phyloP scores from a whole-genome alignment of 768 basidiomycete genomes.

The Rhizopogon salebrosus region DNA sequence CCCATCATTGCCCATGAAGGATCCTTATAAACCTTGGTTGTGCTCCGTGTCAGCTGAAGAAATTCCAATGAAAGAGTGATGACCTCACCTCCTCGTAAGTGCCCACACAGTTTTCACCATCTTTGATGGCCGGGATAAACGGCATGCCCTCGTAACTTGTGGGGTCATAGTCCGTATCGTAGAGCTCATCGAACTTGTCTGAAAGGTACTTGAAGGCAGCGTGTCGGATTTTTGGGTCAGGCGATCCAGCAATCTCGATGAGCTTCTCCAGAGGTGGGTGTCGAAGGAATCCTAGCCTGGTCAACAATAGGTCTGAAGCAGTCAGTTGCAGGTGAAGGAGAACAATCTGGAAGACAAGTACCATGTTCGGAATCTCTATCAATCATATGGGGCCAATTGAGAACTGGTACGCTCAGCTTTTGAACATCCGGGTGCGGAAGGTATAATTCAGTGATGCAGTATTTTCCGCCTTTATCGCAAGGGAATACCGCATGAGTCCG shows the following conservation, averaged over 20 bases:
- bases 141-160: constrained; percentile 45
- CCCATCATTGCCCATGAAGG: constrained; percentile 63
- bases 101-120: constrained; percentile 44
- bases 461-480: neutral
- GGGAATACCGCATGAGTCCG: constrained; percentile 2
- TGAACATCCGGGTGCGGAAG: constrained; percentile 70
- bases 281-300: constrained; percentile 52
- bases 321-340: constrained; percentile 2
- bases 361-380: neutral
- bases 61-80: neutral
- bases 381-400: constrained; percentile 57
- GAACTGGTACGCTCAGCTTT: constrained; percentile 68
- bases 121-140: constrained; percentile 69
- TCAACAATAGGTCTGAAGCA: constrained; percentile 35
- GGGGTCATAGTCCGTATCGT: constrained; percentile 46
- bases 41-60: neutral
- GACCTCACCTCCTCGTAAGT: constrained; percentile 57
- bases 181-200: constrained; percentile 56
- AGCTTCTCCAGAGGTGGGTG: constrained; percentile 62
- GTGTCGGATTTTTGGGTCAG: constrained; percentile 40
- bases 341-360: neutral
- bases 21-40: constrained; percentile 56
- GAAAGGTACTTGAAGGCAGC: constrained; percentile 76
- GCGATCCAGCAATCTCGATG: constrained; percentile 46
- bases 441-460: constrained; percentile 54